phyloP scores from a whole-genome alignment of 2,329 filamentous ascomycete genomes.

The Hypoxylon sp. region DNA sequence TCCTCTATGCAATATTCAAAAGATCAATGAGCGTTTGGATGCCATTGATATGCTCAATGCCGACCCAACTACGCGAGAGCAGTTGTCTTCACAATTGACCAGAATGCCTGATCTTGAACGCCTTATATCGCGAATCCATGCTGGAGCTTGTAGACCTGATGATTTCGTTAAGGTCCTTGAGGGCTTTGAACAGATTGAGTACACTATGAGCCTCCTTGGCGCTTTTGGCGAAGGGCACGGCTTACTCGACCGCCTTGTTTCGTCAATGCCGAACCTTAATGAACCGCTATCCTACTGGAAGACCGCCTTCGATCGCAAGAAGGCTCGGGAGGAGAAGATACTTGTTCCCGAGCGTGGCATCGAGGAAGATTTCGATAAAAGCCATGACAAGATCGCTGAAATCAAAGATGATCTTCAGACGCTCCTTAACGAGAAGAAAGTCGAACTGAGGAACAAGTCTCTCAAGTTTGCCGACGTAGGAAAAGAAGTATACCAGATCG shows the following conservation, averaged over 20 bases:
- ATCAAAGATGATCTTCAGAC: slow-evolving; percentile 81
- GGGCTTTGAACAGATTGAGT: slow-evolving; percentile 97
- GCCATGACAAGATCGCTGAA: slow-evolving; percentile 80
- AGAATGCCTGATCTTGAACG: slow-evolving; percentile 96
- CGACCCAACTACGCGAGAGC: slow-evolving; percentile 83
- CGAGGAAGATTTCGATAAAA: slow-evolving; percentile 92
- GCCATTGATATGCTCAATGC: slow-evolving; percentile 94
- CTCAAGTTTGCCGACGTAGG: slow-evolving; percentile 87
- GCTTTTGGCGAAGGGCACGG: slow-evolving; percentile 83
- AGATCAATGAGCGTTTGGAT: slow-evolving; percentile 92
- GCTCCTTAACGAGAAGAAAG: slow-evolving; percentile 79
- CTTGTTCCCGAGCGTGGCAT: slow-evolving; percentile 89
- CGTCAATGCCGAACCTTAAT: slow-evolving; percentile 86
- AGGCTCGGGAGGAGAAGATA: slow-evolving; percentile 83
- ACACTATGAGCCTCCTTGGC: slow-evolving; percentile 85
- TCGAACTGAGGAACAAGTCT: slow-evolving; percentile 79
- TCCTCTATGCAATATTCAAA: slow-evolving; percentile 85
- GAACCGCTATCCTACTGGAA: slow-evolving; percentile 87
- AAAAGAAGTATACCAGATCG: slow-evolving; percentile 97
- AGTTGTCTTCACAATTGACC: slow-evolving; percentile 88
- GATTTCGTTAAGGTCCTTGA: slow-evolving; percentile 96
- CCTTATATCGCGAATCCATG: slow-evolving; percentile 93
- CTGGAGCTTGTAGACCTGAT: slow-evolving; percentile 87
- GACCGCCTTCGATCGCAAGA: slow-evolving; percentile 87
- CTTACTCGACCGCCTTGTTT: slow-evolving; percentile 85